phyloP scores from a whole-genome alignment of 1,284 basidiomycete genomes.

The Apiotrichum mycotoxinovorans region DNA sequence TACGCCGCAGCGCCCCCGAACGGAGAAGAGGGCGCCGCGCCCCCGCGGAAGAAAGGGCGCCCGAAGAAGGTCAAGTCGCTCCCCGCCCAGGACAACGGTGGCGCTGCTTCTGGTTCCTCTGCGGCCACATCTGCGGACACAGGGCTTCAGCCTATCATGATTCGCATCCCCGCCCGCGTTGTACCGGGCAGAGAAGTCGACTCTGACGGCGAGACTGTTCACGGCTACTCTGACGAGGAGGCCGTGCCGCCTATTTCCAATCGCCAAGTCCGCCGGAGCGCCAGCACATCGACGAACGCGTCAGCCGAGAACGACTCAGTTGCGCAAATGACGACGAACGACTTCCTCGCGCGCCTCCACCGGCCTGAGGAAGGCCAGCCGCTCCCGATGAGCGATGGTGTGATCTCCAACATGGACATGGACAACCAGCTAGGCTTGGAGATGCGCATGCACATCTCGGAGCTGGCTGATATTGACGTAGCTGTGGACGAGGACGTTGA shows the following conservation, averaged over 20 bases:
- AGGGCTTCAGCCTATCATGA: no score
- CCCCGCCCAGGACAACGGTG: no score
- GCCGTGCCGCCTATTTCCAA: neutral
- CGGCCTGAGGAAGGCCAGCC: neutral
- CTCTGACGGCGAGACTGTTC: conserved; percentile 42
- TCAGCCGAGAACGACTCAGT: neutral
- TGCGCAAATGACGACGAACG: conserved; percentile 1
- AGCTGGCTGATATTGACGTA: no score
- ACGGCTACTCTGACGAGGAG: conserved; percentile 30
- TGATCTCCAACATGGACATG: neutral
- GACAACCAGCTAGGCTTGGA: neutral
- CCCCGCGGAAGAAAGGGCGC: neutral
- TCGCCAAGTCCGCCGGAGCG: neutral
- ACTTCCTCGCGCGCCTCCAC: conserved; percentile 8
- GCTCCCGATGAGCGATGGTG: neutral
- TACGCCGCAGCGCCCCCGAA: neutral
- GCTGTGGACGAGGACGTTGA: no score
- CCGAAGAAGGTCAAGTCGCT: neutral
- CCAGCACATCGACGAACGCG: neutral
- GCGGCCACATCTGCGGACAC: no score
- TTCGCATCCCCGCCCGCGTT: neutral
- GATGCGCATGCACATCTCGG: no score
- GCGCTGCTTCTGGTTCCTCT: no score
- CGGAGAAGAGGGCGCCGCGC: neutral
- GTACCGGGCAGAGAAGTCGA: conserved; percentile 33